A percentile compares a stretch with the other conserved stretches of the same genome.
Conservation (phyloP, 2,329 filamentous ascomycete species). For the Colletotrichum trifolii region DNA sequence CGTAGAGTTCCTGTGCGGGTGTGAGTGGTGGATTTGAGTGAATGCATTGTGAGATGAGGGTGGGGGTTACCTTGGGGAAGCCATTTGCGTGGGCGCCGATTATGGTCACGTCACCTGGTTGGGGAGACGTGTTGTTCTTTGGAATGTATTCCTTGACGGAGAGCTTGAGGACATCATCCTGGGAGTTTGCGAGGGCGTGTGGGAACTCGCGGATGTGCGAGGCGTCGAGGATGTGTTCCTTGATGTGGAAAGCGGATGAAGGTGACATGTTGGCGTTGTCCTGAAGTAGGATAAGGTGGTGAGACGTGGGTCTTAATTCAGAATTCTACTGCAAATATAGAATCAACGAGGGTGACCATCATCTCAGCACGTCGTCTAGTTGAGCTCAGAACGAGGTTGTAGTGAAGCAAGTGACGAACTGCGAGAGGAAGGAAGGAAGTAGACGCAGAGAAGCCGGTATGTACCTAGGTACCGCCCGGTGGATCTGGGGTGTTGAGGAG, state of each 20-base stretch:
- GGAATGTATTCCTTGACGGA: conserved; percentile 91
- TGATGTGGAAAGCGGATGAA: conserved; percentile 67
- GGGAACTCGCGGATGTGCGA: conserved; percentile 88
- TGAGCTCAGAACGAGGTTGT: too few relatives aligned
- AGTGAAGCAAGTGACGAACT: not conserved
- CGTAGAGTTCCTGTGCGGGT: conserved; percentile 80
- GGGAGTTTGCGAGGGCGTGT: conserved; percentile 74
- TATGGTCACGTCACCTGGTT: conserved; percentile 83
- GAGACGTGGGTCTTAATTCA: not conserved
- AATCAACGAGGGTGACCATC: not conserved
- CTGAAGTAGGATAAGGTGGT: not conserved
- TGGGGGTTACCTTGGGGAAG: conserved; percentile 78
- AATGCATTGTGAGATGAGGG: conserved; percentile 23
- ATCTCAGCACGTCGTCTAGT: not conserved
- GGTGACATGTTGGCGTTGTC: conserved; percentile 39
- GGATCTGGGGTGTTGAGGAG: conserved; percentile 13
- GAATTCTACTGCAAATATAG: not conserved
- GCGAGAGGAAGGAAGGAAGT: too few relatives aligned
- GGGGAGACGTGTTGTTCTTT: conserved; percentile 72
- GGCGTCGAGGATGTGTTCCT: conserved; percentile 78
- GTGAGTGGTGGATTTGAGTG: not conserved
- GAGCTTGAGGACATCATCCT: conserved; percentile 80
- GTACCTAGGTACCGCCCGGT: not conserved
- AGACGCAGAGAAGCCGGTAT: not conserved
- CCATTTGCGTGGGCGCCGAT: conserved; percentile 91